phyloP scores from a whole-genome alignment of 2,329 filamentous ascomycete genomes.

The Pleomassaria siparia region DNA sequence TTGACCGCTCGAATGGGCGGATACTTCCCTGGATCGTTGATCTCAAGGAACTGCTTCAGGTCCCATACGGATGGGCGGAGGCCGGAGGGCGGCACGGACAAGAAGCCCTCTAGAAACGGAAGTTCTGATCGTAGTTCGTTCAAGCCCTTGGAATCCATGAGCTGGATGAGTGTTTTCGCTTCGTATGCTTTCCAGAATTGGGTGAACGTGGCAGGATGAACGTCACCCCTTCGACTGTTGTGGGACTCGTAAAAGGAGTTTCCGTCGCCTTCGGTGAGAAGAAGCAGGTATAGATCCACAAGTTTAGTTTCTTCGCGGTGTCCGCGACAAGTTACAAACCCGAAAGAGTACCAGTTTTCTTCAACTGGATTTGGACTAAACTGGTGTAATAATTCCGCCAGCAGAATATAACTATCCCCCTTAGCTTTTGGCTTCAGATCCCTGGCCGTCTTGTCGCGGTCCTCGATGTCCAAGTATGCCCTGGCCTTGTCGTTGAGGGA shows the following conservation, averaged over 20 bases:
- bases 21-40: slow-evolving; percentile 15
- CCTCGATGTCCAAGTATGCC: slow-evolving; percentile 17
- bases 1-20: slow-evolving; percentile 13
- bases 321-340: slow-evolving; percentile 19
- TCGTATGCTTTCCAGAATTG: slow-evolving; percentile 32
- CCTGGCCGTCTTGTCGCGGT: slow-evolving; percentile 12
- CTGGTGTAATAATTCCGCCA: slow-evolving; percentile 10
- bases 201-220: slow-evolving; percentile 19
- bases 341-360: slow-evolving; percentile 19
- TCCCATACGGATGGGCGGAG: slow-evolving; percentile 27
- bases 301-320: slow-evolving; percentile 17
- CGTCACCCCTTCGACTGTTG: slow-evolving; percentile 3
- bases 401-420: slow-evolving; percentile 11
- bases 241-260: slow-evolving; percentile 9
- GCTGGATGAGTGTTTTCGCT: slow-evolving; percentile 22
- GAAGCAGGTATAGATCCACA: slow-evolving; percentile 15
- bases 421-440: slow-evolving; percentile 23
- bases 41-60: slow-evolving; percentile 30
- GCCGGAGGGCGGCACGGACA: slow-evolving; percentile 14
- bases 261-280: slow-evolving; percentile 15
- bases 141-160: slow-evolving; percentile 29
- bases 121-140: slow-evolving; percentile 15
- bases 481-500: slow-evolving; percentile 20
- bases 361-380: slow-evolving; percentile 15
- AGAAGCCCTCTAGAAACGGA: slow-evolving; percentile 20